Conservation (phyloP, 1,284 basidiomycete species). For the Singerocomus rubriflavus region DNA sequence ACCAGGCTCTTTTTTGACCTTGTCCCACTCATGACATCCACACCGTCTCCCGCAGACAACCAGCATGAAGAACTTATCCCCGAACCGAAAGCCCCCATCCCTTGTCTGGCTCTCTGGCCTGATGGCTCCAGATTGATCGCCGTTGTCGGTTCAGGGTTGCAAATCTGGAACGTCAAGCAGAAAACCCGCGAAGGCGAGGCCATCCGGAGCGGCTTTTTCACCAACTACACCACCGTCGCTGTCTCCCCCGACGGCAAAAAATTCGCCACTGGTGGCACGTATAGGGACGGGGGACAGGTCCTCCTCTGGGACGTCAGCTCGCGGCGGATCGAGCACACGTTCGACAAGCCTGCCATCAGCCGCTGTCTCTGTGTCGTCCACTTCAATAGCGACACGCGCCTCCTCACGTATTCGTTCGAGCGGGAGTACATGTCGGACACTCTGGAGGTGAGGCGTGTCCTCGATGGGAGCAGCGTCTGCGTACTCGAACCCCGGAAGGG, state of each 20-base stretch:
- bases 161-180: slow-evolving; percentile 26
- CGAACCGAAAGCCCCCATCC: slow-evolving; percentile 18
- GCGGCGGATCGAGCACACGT: slow-evolving; percentile 26
- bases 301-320: slow-evolving; percentile 22
- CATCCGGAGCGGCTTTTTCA: slow-evolving; percentile 27
- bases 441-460: slow-evolving; percentile 17
- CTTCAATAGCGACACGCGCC: slow-evolving; percentile 20
- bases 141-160: slow-evolving; percentile 26
- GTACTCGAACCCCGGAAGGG: slow-evolving; percentile 27
- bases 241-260: slow-evolving; percentile 26
- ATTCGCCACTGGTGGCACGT: slow-evolving; percentile 26
- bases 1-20: slow-evolving; percentile 5
- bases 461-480: slow-evolving; percentile 12
- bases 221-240: slow-evolving; percentile 25
- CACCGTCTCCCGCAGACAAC: background rate
- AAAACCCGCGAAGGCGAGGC: slow-evolving; percentile 21
- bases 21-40: slow-evolving; percentile 15
- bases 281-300: slow-evolving; percentile 26
- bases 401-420: slow-evolving; percentile 24
- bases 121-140: slow-evolving; percentile 28
- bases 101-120: slow-evolving; percentile 26
- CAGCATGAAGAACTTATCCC: slow-evolving; percentile 21
- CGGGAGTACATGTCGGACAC: slow-evolving; percentile 29
- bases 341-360: slow-evolving; percentile 23
- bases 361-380: slow-evolving; percentile 26